Percentiles rank a stretch among this genome's conserved stretches.
phyloP scores from a whole-genome alignment of 1,284 basidiomycete species.

The Ganoderma resinaceum region DNA sequence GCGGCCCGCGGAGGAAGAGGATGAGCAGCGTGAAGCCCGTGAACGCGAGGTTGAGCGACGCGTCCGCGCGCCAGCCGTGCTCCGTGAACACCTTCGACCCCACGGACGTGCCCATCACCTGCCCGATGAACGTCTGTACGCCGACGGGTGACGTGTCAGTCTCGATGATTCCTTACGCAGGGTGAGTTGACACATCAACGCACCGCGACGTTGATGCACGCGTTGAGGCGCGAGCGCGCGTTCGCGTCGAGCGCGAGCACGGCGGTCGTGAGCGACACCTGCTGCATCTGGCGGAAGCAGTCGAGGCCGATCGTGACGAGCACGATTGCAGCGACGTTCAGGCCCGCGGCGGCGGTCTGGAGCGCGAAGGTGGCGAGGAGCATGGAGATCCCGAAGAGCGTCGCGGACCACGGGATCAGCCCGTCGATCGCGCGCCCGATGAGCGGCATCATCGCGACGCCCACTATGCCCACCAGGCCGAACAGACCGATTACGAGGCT shows the following conservation, averaged over 20 bases:
- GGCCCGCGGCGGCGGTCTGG: constrained; percentile 51
- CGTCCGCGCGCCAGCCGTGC: constrained; percentile 59
- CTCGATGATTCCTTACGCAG: no score
- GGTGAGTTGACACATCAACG: constrained; percentile 16
- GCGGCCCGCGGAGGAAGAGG: constrained; percentile 51
- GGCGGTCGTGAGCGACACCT: constrained; percentile 48
- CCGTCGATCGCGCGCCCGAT: constrained; percentile 58
- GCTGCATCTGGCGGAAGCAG: constrained; percentile 54
- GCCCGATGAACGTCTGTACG: constrained; percentile 38
- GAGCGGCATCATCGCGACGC: constrained; percentile 54
- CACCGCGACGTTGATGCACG: constrained; percentile 54
- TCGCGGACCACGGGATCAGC: constrained; percentile 58
- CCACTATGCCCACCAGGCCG: constrained; percentile 58
- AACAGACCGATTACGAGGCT: constrained; percentile 61
- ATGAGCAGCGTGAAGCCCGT: constrained; percentile 49
- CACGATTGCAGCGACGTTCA: constrained; percentile 53
- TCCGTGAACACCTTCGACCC: constrained; percentile 57
- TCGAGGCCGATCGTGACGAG: constrained; percentile 55
- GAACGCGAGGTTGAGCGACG: constrained; percentile 54
- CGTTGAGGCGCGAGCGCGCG: constrained; percentile 58
- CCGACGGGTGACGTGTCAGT: background rate
- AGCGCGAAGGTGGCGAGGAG: constrained; percentile 47
- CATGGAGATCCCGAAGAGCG: constrained; percentile 46
- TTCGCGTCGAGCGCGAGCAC: constrained; percentile 46
- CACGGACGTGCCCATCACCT: constrained; percentile 60